A percentile compares a stretch with the other conserved stretches of the same genome.
Conservation (phyloP, 257 asterid species). For the Solanum dulcamara region DNA sequence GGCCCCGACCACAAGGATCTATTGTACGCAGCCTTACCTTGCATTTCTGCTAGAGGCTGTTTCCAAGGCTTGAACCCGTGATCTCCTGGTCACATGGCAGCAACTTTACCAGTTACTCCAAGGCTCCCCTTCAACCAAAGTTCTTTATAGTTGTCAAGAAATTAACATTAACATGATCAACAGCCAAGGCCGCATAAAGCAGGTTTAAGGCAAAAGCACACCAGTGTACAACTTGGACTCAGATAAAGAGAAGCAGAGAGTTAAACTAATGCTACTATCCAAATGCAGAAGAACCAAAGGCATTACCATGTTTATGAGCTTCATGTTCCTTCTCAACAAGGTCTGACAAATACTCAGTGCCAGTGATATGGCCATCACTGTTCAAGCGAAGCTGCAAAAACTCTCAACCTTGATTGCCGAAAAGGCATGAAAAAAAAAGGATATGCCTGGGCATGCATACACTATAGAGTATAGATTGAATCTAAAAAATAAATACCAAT, state of each 20-base stretch:
- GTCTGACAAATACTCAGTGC: conserved; percentile 85
- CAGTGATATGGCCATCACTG: conserved; percentile 60
- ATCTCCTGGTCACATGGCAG: no score
- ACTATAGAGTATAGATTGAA: background rate
- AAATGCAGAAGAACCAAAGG: conserved; percentile 3
- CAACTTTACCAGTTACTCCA: no score
- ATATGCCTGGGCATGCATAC: background rate
- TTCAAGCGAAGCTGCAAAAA: conserved; percentile 82
- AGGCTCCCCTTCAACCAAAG: no score
- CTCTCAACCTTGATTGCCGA: background rate
- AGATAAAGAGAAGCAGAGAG: background rate
- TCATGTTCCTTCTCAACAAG: conserved; percentile 90
- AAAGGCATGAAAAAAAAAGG: background rate
- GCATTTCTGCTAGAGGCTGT: no score
- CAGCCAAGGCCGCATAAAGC: background rate
- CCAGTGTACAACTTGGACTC: background rate
- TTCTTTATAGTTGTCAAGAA: background rate
- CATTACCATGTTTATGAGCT: conserved; percentile 71
- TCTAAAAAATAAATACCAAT: background rate
- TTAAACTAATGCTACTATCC: background rate
- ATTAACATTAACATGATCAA: background rate
- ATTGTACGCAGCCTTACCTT: no score
- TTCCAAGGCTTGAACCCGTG: no score
- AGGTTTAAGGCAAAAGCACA: background rate
- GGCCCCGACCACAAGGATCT: no score